These are phyloP conservation scores for Cymbidium sinense DNA, from an alignment of 106 monocot genomes.

Conservation along the genomic window DNA sequence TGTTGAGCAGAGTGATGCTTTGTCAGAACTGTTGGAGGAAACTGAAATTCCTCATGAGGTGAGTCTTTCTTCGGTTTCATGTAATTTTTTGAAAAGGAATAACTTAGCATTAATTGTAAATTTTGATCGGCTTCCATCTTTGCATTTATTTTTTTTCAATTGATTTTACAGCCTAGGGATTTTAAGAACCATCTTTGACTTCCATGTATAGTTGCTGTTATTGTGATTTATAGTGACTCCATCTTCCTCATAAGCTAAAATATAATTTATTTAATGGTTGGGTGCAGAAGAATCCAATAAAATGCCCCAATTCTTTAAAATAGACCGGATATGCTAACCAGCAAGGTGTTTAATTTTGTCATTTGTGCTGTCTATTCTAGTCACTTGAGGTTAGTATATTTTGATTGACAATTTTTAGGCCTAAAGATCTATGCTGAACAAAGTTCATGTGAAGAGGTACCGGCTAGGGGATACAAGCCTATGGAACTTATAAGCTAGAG, in stretches of 20 bases:
- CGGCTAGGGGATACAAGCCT: neutral
- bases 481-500: neutral
- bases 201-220: neutral
- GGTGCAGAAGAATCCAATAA: neutral
- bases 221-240: neutral
- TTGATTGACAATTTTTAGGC: neutral
- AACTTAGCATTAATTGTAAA: neutral
- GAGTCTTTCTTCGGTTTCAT: constrained; percentile 4
- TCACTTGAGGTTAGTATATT: neutral
- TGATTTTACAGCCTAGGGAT: neutral
- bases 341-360: neutral
- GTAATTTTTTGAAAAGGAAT: neutral
- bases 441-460: neutral
- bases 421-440: too few relatives aligned
- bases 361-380: neutral
- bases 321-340: neutral
- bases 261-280: neutral
- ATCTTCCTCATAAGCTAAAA: neutral
- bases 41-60: constrained; percentile 92
- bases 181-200: neutral
- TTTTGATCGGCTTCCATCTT: constrained; percentile 2
- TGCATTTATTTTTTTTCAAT: neutral
- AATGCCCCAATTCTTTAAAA: neutral
- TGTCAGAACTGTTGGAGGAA: constrained; percentile 76
- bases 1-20: constrained; percentile 93